Conservation (phyloP, 108 stramenopile genomes). For the Fragilariopsis cylindrus region DNA sequence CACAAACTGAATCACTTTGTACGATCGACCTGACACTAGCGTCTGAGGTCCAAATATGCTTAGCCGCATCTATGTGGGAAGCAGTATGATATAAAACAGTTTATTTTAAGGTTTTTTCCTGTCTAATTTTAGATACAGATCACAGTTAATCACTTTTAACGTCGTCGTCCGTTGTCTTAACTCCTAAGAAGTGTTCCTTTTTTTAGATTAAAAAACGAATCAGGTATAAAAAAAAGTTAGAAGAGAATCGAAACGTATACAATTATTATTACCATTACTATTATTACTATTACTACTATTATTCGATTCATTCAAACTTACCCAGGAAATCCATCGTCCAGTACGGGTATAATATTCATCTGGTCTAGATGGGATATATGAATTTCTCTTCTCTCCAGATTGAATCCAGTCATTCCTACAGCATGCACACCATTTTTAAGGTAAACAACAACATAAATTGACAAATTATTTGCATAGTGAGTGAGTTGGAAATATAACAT, state of each 20-base stretch:
- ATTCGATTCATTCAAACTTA: not conserved
- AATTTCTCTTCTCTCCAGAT: slow-evolving; percentile 64
- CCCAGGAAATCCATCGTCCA: slow-evolving; percentile 78
- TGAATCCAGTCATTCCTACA: slow-evolving; percentile 51
- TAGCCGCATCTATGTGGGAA: no score
- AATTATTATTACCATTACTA: not conserved
- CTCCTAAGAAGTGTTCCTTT: slow-evolving; percentile 17
- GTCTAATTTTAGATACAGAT: not conserved
- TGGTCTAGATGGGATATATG: slow-evolving; percentile 70
- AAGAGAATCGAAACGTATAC: not conserved
- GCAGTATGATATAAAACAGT: no score
- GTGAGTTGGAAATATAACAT: no score
- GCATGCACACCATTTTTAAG: no score
- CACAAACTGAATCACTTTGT: no score
- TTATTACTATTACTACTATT: no score
- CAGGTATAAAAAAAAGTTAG: not conserved
- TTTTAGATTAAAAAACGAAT: not conserved
- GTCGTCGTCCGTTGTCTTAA: not conserved
- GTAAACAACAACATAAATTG: no score
- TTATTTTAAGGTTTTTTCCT: no score
- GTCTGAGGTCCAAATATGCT: no score
- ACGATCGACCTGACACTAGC: no score
- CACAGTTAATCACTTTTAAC: not conserved
- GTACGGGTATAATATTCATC: slow-evolving; percentile 72
- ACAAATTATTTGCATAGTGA: no score